These are phyloP conservation scores for Penicillium italicum DNA, from an alignment of 2,329 filamentous ascomycete species.

Conservation along the genomic window DNA sequence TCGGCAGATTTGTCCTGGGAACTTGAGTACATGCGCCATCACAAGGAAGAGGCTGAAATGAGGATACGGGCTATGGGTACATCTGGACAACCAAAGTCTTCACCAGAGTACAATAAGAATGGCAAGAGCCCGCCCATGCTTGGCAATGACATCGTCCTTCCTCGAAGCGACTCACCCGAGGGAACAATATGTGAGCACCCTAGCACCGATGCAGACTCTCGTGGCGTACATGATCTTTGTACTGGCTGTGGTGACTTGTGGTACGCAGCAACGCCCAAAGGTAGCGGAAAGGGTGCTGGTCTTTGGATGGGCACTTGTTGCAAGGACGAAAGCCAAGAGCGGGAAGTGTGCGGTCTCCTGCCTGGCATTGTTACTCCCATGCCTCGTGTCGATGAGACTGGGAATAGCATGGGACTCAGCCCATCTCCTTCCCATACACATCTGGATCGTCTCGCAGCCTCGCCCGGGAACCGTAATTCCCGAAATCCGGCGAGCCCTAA, in stretches of 20 bases:
- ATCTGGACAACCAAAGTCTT: conserved; percentile 28
- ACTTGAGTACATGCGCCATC: conserved; percentile 74
- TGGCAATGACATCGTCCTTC: conserved; percentile 74
- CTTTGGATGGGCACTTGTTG: conserved; percentile 45
- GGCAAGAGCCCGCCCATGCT: conserved; percentile 77
- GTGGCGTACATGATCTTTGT: conserved; percentile 47
- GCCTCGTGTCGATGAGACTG: conserved; percentile 14
- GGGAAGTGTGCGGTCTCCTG: conserved; percentile 12
- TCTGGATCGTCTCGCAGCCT: conserved; percentile 1
- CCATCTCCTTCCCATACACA: conserved; percentile 1
- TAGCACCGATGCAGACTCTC: conserved; percentile 55
- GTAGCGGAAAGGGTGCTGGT: conserved; percentile 36
- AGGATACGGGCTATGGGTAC: conserved; percentile 35
- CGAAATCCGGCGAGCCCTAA: conserved; percentile 2
- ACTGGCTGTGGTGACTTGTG: conserved; percentile 64
- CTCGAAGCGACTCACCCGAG: conserved; percentile 76
- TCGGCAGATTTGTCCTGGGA: conserved; percentile 61
- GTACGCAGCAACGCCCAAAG: conserved; percentile 64
- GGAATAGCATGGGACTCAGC: background rate
- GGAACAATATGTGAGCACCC: conserved; percentile 79
- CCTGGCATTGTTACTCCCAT: conserved; percentile 29
- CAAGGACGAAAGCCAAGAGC: conserved; percentile 19
- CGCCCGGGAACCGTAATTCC: conserved; percentile 1
- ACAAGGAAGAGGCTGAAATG: conserved; percentile 63
- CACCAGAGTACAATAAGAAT: conserved; percentile 55